A percentile compares a stretch with the other conserved stretches of the same genome.
These are phyloP conservation scores for Solanum sitiens DNA, from an alignment of 257 asterid species.

Conservation along the genomic window DNA sequence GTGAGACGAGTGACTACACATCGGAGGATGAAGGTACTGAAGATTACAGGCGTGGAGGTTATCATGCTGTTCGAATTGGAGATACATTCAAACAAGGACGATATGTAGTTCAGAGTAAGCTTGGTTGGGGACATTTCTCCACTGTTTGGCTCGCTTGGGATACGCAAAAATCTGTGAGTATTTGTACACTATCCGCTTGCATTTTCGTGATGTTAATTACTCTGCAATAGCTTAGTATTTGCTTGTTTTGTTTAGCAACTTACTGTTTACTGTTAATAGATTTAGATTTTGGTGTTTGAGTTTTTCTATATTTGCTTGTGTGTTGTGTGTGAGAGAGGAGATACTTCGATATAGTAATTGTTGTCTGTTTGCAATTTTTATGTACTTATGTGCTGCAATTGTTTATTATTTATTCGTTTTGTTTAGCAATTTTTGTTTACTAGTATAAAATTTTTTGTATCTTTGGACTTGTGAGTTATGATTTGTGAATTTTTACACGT, in stretches of 20 bases:
- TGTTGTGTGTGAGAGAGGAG: neutral
- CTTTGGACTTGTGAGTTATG: neutral
- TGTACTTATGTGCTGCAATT: neutral
- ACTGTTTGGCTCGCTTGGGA: conserved; percentile 99
- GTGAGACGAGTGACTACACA: conserved; percentile 76
- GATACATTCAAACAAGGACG: conserved; percentile 81
- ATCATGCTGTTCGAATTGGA: conserved; percentile 87
- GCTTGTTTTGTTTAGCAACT: neutral
- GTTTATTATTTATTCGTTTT: neutral
- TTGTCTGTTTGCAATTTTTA: neutral
- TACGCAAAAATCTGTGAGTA: conserved; percentile 37
- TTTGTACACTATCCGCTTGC: neutral
- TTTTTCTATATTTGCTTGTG: neutral
- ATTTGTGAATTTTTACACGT: neutral
- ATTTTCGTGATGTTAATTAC: neutral
- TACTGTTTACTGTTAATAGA: neutral
- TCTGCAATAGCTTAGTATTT: neutral
- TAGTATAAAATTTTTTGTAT: neutral
- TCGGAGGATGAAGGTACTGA: conserved; percentile 98
- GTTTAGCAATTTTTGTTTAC: neutral
- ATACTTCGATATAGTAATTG: neutral
- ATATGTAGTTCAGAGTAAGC: conserved; percentile 88
- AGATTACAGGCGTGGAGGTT: conserved; percentile 91
- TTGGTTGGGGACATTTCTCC: conserved; percentile 99
- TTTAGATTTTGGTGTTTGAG: neutral